Conservation (phyloP, 768 basidiomycete genomes). For the Tylopilus felleus region DNA sequence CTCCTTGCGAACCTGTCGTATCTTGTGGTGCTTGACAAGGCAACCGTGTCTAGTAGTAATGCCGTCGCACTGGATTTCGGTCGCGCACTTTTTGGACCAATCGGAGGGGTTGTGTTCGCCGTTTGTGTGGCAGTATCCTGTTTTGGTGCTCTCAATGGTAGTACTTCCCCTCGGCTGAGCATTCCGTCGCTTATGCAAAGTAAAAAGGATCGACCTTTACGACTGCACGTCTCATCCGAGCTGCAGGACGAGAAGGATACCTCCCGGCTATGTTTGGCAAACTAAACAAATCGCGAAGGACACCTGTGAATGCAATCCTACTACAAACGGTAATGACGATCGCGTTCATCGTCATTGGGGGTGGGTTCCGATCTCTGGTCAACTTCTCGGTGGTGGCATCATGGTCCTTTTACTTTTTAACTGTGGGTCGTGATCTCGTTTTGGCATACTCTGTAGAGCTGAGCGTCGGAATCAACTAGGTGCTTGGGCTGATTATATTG, state of each 20-base stretch:
- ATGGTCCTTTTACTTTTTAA: slow-evolving; percentile 86
- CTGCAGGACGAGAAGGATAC: slow-evolving; percentile 84
- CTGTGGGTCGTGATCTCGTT: slow-evolving; percentile 44
- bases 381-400: slow-evolving; percentile 87
- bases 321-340: slow-evolving; percentile 75
- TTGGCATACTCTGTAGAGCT: neutral
- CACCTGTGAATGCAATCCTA: slow-evolving; percentile 85
- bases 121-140: slow-evolving; percentile 91
- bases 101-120: slow-evolving; percentile 87
- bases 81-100: slow-evolving; percentile 74
- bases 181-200: slow-evolving; percentile 4
- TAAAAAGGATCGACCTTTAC: slow-evolving; percentile 65
- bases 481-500: slow-evolving; percentile 82
- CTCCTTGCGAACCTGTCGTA: slow-evolving; percentile 84
- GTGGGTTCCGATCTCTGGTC: slow-evolving; percentile 83
- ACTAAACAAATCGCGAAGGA: slow-evolving; percentile 69
- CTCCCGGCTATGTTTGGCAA: slow-evolving; percentile 82
- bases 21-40: slow-evolving; percentile 87
- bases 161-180: slow-evolving; percentile 6
- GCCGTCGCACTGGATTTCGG: slow-evolving; percentile 93
- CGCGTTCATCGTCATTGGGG: slow-evolving; percentile 78
- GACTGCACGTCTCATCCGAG: slow-evolving; percentile 80
- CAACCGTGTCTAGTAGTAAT: slow-evolving; percentile 71
- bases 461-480: slow-evolving; percentile 40
- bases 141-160: slow-evolving; percentile 91